Evolutionary conservation across 192 early-diverging fungal genomes (phyloP).

Genomic region (Coemansia interrupta): DNA sequence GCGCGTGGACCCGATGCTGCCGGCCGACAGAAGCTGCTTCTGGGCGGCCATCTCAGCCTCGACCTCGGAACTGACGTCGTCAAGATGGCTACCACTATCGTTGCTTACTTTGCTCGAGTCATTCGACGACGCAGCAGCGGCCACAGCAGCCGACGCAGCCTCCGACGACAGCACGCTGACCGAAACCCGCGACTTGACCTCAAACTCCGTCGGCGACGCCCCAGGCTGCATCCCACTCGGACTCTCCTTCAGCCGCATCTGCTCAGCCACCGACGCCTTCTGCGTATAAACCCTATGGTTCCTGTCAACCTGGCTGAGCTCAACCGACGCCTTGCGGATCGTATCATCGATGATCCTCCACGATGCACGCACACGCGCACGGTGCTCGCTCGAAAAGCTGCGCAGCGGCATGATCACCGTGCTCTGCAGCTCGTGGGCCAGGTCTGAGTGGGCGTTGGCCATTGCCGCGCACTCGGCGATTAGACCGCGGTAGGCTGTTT

Average conservation of each 20-base stretch:
- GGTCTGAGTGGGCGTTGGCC: conserved; percentile 32
- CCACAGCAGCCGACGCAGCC: conserved; percentile 4
- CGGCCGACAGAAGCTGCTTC: conserved; percentile 22
- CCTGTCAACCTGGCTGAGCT: conserved; percentile 44
- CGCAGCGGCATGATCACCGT: conserved; percentile 44
- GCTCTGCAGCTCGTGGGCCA: conserved; percentile 47
- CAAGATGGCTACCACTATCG: not conserved
- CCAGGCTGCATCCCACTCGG: conserved; percentile 14
- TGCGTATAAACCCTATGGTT: conserved; percentile 49
- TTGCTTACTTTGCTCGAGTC: conserved; percentile 11
- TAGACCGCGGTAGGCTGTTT: conserved; percentile 48
- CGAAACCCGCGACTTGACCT: conserved; percentile 40
- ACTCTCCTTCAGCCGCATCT: conserved; percentile 32
- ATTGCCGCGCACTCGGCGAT: conserved; percentile 38
- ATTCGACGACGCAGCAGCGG: not conserved
- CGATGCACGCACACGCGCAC: conserved; percentile 41
- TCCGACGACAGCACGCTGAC: conserved; percentile 10
- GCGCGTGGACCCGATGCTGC: conserved; percentile 12
- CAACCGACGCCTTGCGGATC: conserved; percentile 32
- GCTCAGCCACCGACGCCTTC: conserved; percentile 42
- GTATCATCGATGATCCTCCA: conserved; percentile 51
- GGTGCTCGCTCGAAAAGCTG: conserved; percentile 44
- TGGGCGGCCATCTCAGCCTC: conserved; percentile 30
- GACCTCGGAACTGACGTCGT: conserved; percentile 6
- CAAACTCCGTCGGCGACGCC: conserved; percentile 20